Evolutionary conservation across 306 rosid species (phyloP).

Genomic region (Trifolium subterraneum): DNA sequence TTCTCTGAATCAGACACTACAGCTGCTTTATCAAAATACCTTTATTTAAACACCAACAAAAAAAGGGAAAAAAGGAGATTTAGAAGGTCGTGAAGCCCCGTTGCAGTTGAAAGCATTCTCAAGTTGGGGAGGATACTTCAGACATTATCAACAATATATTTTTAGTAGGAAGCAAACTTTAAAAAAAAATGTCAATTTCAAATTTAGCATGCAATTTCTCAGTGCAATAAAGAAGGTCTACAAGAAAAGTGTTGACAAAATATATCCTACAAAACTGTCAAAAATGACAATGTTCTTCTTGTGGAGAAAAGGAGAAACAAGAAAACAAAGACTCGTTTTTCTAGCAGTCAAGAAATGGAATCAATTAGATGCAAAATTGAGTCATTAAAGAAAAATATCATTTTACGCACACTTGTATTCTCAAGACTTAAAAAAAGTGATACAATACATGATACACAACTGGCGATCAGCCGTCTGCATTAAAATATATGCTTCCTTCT

Average conservation of each 20-base stretch:
- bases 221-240: background rate
- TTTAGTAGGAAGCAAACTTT: background rate
- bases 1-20: slow-evolving; percentile 63
- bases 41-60: slow-evolving; percentile 41
- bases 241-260: slow-evolving; percentile 10
- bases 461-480: background rate
- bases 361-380: background rate
- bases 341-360: background rate
- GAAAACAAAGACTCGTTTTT: background rate
- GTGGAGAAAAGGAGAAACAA: slow-evolving; percentile 8
- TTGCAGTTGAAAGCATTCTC: background rate
- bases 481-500: background rate
- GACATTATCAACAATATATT: background rate
- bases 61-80: background rate
- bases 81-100: background rate
- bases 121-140: background rate
- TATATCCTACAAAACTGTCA: slow-evolving; percentile 7
- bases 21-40: slow-evolving; percentile 91
- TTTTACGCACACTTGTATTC: background rate
- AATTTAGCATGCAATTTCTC: slow-evolving; percentile 7
- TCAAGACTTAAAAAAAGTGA: background rate
- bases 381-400: slow-evolving; percentile 4
- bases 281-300: background rate
- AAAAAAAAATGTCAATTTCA: background rate
- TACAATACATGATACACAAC: background rate